A percentile compares a stretch with the other conserved stretches of the same genome.
These are phyloP conservation scores for Quercus suber DNA, from an alignment of 306 rosid genomes.

Conservation along the genomic window DNA sequence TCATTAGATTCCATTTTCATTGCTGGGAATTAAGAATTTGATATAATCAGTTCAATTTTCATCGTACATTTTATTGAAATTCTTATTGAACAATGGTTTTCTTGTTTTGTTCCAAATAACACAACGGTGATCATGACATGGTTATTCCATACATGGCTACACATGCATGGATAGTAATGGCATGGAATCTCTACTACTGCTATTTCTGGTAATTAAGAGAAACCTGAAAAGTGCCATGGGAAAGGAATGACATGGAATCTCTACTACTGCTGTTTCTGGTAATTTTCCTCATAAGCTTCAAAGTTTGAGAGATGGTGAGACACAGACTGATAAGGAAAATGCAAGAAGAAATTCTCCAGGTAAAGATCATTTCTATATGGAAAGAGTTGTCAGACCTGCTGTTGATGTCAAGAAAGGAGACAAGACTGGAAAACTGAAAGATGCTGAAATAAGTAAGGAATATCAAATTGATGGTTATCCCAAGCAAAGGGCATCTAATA, in stretches of 20 bases:
- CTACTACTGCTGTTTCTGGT: slow-evolving; percentile 25
- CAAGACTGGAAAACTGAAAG: slow-evolving; percentile 52
- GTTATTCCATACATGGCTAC: no score
- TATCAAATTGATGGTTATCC: slow-evolving; percentile 44
- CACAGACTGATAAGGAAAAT: slow-evolving; percentile 46
- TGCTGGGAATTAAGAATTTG: no score
- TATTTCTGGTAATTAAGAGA: slow-evolving; percentile 76
- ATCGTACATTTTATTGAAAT: no score
- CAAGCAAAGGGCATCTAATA: slow-evolving; percentile 52
- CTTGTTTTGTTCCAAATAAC: no score
- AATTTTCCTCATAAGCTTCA: slow-evolving; percentile 25
- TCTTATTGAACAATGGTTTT: no score
- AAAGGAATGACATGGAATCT: slow-evolving; percentile 60
- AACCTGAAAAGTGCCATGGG: slow-evolving; percentile 84
- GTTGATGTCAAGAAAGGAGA: slow-evolving; percentile 40
- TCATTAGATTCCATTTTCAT: no score
- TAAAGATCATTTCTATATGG: slow-evolving; percentile 72
- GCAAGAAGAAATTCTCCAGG: slow-evolving; percentile 65
- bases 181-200: no score
- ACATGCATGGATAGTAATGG: no score
- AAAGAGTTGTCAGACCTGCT: slow-evolving; percentile 69
- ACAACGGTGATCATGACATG: no score
- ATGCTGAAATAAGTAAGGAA: slow-evolving; percentile 39
- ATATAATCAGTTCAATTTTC: no score
- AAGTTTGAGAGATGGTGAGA: slow-evolving; percentile 29